A percentile compares a stretch with the other conserved stretches of the same genome.
These are phyloP conservation scores for Termitomyces sp. DNA, from an alignment of 768 basidiomycete genomes.

Conservation along the genomic window DNA sequence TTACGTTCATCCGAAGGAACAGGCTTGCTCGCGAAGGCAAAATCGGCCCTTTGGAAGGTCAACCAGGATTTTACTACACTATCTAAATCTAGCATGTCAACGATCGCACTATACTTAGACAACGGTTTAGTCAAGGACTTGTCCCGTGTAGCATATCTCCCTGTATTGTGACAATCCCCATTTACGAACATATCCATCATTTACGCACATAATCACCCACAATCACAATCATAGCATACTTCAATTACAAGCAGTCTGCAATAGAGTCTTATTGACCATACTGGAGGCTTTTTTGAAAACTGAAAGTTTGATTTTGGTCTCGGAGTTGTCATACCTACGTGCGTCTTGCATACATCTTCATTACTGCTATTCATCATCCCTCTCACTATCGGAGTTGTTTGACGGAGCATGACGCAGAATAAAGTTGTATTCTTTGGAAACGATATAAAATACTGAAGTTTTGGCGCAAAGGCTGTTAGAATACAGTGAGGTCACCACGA, in stretches of 20 bases:
- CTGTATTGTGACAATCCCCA: background rate
- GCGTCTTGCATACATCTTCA: no score
- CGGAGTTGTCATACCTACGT: no score
- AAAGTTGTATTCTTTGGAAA: no score
- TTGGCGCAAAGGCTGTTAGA: no score
- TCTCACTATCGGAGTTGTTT: no score
- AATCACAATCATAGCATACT: background rate
- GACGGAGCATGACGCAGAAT: no score
- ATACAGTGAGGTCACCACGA: no score
- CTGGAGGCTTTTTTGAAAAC: background rate
- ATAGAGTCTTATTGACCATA: background rate
- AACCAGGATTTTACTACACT: conserved; percentile 37
- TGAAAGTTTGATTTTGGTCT: background rate
- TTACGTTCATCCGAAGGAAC: conserved; percentile 25
- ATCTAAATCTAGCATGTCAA: conserved; percentile 19
- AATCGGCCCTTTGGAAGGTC: conserved; percentile 27
- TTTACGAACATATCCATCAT: background rate
- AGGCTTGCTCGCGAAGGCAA: conserved; percentile 28
- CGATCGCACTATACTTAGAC: background rate
- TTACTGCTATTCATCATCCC: no score
- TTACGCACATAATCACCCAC: background rate
- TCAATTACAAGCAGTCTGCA: background rate
- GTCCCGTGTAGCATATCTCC: background rate
- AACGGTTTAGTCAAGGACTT: background rate
- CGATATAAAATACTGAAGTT: no score